These are phyloP conservation scores for Usnea hakonensis DNA, from an alignment of 495 filamentous ascomycete genomes.

Conservation along the genomic window DNA sequence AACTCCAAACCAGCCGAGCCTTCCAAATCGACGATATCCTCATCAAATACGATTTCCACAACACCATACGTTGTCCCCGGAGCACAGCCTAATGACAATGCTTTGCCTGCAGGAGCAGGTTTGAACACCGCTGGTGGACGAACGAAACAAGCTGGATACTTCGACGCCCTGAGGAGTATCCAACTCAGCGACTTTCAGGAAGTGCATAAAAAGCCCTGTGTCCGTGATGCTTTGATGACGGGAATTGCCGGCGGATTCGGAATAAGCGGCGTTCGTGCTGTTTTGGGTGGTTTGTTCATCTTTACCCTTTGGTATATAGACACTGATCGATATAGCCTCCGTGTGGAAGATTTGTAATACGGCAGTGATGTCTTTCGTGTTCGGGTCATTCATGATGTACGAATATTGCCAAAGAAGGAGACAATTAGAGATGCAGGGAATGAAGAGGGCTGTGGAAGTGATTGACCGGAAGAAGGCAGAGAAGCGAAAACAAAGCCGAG, in stretches of 20 bases:
- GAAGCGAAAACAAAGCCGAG: constrained; percentile 47
- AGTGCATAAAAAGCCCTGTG: constrained; percentile 75
- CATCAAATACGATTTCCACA: constrained; percentile 27
- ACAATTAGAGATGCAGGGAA: constrained; percentile 61
- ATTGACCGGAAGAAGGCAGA: constrained; percentile 66
- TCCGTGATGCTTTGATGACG: constrained; percentile 69
- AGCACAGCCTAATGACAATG: constrained; percentile 36
- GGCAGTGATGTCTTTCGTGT: constrained; percentile 68
- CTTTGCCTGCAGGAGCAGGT: constrained; percentile 34
- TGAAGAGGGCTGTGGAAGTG: constrained; percentile 72
- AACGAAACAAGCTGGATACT: constrained; percentile 42
- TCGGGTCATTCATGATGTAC: constrained; percentile 57
- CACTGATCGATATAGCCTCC: constrained; percentile 31
- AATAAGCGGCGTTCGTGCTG: constrained; percentile 59
- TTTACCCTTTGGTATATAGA: neutral
- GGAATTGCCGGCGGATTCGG: constrained; percentile 74
- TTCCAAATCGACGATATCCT: neutral
- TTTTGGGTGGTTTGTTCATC: constrained; percentile 60
- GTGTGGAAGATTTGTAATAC: constrained; percentile 63
- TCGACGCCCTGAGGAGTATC: constrained; percentile 59
- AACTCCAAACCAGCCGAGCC: neutral
- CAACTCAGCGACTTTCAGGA: constrained; percentile 60
- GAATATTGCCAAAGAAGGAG: constrained; percentile 74
- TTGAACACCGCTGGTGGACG: constrained; percentile 43
- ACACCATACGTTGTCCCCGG: constrained; percentile 29